Conservation (phyloP, 2,329 filamentous ascomycete species). For the Diplodia sapinea region DNA sequence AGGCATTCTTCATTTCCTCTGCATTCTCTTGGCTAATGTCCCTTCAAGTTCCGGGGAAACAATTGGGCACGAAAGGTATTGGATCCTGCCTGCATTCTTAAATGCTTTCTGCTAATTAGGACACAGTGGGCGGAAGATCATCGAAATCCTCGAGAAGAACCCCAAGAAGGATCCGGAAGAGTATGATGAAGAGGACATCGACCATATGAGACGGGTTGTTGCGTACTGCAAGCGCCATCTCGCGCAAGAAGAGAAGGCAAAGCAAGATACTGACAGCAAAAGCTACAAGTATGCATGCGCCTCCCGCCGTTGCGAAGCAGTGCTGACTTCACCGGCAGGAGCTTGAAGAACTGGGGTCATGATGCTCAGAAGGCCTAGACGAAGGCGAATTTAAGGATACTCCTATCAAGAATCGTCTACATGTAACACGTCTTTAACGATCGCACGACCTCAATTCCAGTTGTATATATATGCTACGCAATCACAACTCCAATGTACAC, state of each 20-base stretch:
- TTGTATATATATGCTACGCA: not conserved
- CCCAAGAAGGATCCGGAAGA: constrained; percentile 61
- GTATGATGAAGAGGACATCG: constrained; percentile 63
- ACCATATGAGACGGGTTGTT: constrained; percentile 68
- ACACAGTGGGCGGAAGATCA: constrained; percentile 65
- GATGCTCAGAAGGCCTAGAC: constrained; percentile 42
- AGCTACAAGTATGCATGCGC: constrained; percentile 55
- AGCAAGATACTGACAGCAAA: constrained; percentile 61
- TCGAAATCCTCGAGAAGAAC: constrained; percentile 67
- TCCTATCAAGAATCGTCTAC: not conserved
- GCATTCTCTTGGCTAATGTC: not conserved
- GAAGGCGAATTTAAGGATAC: not conserved
- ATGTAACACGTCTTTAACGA: not conserved
- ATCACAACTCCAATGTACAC: not conserved
- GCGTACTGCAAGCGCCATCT: constrained; percentile 71
- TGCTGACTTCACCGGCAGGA: constrained; percentile 27
- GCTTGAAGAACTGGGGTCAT: constrained; percentile 45
- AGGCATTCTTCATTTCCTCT: not conserved
- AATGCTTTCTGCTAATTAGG: not conserved
- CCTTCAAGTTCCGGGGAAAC: constrained; percentile 60
- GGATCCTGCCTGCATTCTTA: not conserved
- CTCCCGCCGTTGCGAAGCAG: too few relatives aligned
- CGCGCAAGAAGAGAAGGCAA: constrained; percentile 66
- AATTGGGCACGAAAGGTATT: constrained; percentile 64
- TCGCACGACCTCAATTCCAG: not conserved